These are phyloP conservation scores for Hibiscus syriacus DNA, from an alignment of 345 rosid species.

Conservation along the genomic window DNA sequence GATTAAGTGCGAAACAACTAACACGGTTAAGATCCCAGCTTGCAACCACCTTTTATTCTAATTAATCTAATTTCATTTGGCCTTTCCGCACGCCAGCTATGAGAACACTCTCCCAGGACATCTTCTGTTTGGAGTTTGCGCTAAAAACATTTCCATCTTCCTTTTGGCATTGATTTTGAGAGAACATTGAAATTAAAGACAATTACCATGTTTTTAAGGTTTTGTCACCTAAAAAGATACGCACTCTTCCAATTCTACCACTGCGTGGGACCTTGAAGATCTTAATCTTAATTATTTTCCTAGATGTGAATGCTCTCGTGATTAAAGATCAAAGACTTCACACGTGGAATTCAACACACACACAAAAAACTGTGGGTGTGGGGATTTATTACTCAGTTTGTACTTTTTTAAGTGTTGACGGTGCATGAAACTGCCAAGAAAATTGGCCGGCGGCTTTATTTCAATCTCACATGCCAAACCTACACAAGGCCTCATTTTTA, in stretches of 20 bases:
- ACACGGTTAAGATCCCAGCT: neutral
- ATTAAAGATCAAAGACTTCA: too few relatives aligned
- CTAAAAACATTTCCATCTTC: neutral
- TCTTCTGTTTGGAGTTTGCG: neutral
- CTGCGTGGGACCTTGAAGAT: neutral
- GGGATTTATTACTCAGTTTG: too few relatives aligned
- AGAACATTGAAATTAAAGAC: too few relatives aligned
- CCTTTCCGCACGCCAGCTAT: neutral
- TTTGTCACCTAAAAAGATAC: too few relatives aligned
- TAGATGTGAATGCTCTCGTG: too few relatives aligned
- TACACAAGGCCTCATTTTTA: conserved; percentile 31
- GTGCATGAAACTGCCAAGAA: conserved; percentile 7
- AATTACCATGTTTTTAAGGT: too few relatives aligned
- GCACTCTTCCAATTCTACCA: neutral
- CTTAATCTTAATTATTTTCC: conserved; percentile 4
- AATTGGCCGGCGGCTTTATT: conserved; percentile 40
- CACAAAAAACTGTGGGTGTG: too few relatives aligned
- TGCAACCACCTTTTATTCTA: neutral
- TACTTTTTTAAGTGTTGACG: conserved; percentile 12
- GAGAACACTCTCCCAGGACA: neutral
- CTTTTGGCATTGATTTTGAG: too few relatives aligned
- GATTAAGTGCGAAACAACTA: conserved; percentile 3
- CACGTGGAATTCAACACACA: too few relatives aligned
- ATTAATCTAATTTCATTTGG: neutral
- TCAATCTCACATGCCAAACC: conserved; percentile 10